Evolutionary conservation across 2,329 filamentous ascomycete species (phyloP).

Genomic region (Lasiodiplodia theobromae): DNA sequence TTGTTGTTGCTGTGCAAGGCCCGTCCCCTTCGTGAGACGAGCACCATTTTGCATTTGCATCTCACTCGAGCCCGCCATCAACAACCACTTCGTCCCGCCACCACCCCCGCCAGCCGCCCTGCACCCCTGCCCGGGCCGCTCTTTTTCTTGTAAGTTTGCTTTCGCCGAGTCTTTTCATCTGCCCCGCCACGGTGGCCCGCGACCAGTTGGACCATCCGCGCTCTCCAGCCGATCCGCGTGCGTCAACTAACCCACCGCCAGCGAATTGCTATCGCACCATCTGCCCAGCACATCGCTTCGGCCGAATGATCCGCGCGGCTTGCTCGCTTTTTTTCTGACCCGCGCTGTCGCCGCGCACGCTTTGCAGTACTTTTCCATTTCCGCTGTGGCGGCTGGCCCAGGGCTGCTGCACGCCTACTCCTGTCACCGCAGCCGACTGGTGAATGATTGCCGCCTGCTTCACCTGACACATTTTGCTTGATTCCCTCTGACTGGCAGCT

Average conservation of each 20-base stretch:
- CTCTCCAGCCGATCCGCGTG: neutral
- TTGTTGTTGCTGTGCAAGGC: constrained; percentile 13
- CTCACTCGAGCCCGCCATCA: constrained; percentile 28
- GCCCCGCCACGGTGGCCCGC: constrained; percentile 1
- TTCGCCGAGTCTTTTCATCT: neutral
- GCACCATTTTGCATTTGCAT: constrained; percentile 29
- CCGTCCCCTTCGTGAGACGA: constrained; percentile 26
- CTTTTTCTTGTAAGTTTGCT: constrained; percentile 5
- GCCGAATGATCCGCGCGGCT: neutral
- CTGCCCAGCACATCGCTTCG: neutral
- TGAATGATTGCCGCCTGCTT: constrained; percentile 5
- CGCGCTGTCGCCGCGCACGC: constrained; percentile 5
- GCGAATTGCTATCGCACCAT: constrained; percentile 14
- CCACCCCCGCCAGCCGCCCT: neutral
- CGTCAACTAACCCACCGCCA: constrained; percentile 13
- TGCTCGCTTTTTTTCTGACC: constrained; percentile 10
- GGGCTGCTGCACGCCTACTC: constrained; percentile 15
- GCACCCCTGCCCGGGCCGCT: neutral
- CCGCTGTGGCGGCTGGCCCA: constrained; percentile 16
- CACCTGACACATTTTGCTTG: neutral
- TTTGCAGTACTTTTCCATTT: constrained; percentile 6
- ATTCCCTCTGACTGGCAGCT: neutral
- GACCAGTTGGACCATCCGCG: constrained; percentile 10
- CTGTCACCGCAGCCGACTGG: constrained; percentile 11
- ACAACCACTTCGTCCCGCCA: neutral